Evolutionary conservation across 2,329 filamentous ascomycete genomes (phyloP).

Genomic region (Colletotrichum brevisporum): DNA sequence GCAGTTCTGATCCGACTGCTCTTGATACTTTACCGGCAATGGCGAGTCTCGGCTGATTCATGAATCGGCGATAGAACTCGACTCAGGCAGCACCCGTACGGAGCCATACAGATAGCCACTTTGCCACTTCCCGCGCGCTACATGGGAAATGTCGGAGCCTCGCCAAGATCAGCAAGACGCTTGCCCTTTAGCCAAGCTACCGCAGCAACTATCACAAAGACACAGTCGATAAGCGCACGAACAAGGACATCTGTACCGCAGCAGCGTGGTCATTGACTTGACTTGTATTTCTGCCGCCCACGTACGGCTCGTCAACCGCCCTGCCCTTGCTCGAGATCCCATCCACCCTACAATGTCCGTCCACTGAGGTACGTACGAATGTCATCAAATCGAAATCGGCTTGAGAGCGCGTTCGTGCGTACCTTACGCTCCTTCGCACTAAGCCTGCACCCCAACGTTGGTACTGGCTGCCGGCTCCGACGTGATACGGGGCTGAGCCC

Average conservation of each 20-base stretch:
- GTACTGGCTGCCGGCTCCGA: conserved; percentile 17
- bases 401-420: neutral
- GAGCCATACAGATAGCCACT: neutral
- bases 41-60: neutral
- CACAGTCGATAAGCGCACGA: conserved; percentile 10
- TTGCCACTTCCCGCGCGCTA: conserved; percentile 29
- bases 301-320: too few relatives aligned
- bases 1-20: neutral
- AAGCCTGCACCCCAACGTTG: conserved; percentile 25
- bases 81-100: conserved; percentile 19
- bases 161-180: conserved; percentile 25
- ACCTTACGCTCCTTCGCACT: neutral
- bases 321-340: neutral
- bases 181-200: conserved; percentile 10
- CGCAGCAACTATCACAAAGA: conserved; percentile 6
- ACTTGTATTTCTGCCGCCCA: neutral
- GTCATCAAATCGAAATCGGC: neutral
- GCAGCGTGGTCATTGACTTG: neutral
- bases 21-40: neutral
- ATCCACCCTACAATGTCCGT: neutral
- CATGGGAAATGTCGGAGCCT: conserved; percentile 14
- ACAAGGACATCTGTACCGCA: conserved; percentile 1
- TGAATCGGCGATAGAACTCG: neutral
- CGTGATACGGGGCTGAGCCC: conserved; percentile 15
- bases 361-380: neutral